These are phyloP conservation scores for Xylaria venustula DNA, from an alignment of 495 filamentous ascomycete genomes.

Conservation along the genomic window DNA sequence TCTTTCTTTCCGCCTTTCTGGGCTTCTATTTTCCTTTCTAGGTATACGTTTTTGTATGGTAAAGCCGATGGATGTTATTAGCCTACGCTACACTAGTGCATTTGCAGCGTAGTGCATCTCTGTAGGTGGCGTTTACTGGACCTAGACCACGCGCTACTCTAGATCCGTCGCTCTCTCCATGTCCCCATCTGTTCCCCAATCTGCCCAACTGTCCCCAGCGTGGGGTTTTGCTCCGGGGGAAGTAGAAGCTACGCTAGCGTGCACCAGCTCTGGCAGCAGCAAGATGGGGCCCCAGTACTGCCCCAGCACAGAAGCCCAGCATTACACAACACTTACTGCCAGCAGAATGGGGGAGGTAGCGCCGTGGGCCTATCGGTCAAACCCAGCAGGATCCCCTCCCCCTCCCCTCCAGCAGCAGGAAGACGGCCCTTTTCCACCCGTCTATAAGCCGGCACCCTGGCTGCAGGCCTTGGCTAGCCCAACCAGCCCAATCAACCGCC, in stretches of 20 bases:
- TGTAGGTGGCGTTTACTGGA: no score
- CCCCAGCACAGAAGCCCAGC: no score
- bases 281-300: no score
- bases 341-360: no score
- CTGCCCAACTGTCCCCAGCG: slow-evolving; percentile 29
- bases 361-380: slow-evolving; percentile 24
- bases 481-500: slow-evolving; percentile 18
- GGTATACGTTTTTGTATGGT: background rate
- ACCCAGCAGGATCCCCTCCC: slow-evolving; percentile 26
- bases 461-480: slow-evolving; percentile 21
- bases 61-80: no score
- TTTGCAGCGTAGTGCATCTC: background rate
- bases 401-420: slow-evolving; percentile 20
- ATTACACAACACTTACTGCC: no score
- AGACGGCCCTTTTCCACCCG: slow-evolving; percentile 35
- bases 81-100: no score
- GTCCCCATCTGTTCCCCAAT: slow-evolving; percentile 25
- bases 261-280: no score
- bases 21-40: no score
- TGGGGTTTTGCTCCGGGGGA: slow-evolving; percentile 20
- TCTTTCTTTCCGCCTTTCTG: no score
- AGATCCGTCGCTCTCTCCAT: slow-evolving; percentile 3
- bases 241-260: no score
- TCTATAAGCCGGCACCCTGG: slow-evolving; percentile 24
- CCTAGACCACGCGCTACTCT: background rate